Base-by-base conservation (phyloP, 192 early-diverging fungal species). In the Mortierella antarctica region DNA sequence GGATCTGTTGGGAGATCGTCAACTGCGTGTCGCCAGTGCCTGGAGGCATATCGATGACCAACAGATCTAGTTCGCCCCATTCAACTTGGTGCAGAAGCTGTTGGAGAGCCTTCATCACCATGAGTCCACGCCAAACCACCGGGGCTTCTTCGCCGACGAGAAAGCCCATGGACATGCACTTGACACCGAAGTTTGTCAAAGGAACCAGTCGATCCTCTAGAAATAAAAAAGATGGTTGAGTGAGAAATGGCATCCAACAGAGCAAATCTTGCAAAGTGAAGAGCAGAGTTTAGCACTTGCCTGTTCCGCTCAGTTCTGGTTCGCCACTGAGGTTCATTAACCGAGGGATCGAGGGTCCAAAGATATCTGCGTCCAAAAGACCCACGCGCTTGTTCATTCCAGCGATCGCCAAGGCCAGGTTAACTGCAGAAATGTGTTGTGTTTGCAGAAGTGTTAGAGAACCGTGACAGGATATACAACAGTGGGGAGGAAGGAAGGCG, bases 61-160 rank as follows among this genome's bases (percentile, higher is more conserved):
- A 69, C 7, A 94, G 70, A 75, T 97, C 96, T 31, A 94, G 55
- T 3, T 84, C 82, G 10, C 76, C 83, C 96, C 96, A 97, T 12
- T 94, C 89, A 44, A 95, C 93, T 73, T 96, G 89, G 71, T 93
- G 88, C 62, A 97, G 65, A 44, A 97, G 83, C 71, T 96, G 95
- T 66, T 97, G 91, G 44, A 97, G 70, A 0, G 93, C 94, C 74
- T 97, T 97, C 95, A 96, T 97, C 5, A 96, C 94, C 95, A 97
- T 96, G 70, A 97, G 81, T 8, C 96, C 96, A 55, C 96, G 85
- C 96, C 96, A 97, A 9, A 95, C 95, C 5, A 97, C 88, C 14
- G 95, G 87, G 1, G 86, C 88, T 14, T 92, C 89, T 71, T 93
- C 85, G 10, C 82, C 88, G 5, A 96, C 87, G 58, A 97, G 70